phyloP scores from a whole-genome alignment of 805 yeast genomes.

The Peterozyma toletana region DNA sequence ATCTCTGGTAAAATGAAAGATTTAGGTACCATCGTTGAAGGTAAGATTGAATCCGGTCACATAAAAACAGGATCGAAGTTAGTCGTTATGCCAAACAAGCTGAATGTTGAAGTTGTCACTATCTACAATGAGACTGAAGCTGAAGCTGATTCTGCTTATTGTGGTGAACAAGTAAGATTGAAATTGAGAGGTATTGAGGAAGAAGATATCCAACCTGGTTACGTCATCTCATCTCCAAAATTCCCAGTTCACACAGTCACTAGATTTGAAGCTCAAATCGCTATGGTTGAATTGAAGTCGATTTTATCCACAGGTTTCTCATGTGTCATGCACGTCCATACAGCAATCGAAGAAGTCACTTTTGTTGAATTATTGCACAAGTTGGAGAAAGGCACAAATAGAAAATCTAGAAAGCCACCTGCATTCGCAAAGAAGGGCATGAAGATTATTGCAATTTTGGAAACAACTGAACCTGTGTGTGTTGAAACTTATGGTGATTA shows the following conservation, averaged over 20 bases:
- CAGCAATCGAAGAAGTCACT: slow-evolving; percentile 93
- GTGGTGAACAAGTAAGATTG: slow-evolving; percentile 97
- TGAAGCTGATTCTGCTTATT: slow-evolving; percentile 81
- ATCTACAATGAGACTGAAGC: slow-evolving; percentile 93
- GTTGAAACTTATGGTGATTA: slow-evolving; percentile 88
- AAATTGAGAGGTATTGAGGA: slow-evolving; percentile 94
- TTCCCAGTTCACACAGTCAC: slow-evolving; percentile 90
- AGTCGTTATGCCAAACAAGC: slow-evolving; percentile 88
- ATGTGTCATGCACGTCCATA: slow-evolving; percentile 98
- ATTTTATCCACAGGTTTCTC: slow-evolving; percentile 93
- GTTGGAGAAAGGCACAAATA: slow-evolving; percentile 93
- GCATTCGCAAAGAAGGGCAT: slow-evolving; percentile 98
- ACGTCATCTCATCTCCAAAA: slow-evolving; percentile 78
- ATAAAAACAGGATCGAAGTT: slow-evolving; percentile 71
- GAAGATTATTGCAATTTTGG: slow-evolving; percentile 92
- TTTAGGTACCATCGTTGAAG: slow-evolving; percentile 95
- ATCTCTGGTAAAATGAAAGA: slow-evolving; percentile 92
- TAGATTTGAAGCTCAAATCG: slow-evolving; percentile 90
- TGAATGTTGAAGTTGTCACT: slow-evolving; percentile 74
- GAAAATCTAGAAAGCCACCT: slow-evolving; percentile 94
- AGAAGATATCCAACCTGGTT: slow-evolving; percentile 90
- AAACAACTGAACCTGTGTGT: slow-evolving; percentile 82
- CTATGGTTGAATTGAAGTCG: slow-evolving; percentile 92
- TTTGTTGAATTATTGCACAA: slow-evolving; percentile 81
- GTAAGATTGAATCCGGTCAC: slow-evolving; percentile 95